Evolutionary conservation across 2,329 filamentous ascomycete species (phyloP).

Genomic region (Diatrype stigma): DNA sequence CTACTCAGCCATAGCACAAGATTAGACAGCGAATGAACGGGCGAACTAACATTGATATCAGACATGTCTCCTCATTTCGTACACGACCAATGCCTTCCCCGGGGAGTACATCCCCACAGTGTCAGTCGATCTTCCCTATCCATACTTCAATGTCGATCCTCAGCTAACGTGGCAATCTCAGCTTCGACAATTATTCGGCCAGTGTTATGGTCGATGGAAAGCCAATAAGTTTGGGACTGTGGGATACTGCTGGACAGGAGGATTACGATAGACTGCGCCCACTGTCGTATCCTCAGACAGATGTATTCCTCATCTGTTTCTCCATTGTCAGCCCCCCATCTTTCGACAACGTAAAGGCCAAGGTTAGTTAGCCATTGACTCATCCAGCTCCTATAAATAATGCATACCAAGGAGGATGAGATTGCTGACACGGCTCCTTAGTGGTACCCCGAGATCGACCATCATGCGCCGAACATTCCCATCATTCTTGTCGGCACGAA

Average conservation of each 20-base stretch:
- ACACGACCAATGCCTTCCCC: slow-evolving; percentile 99
- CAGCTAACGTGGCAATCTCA: slow-evolving; percentile 34
- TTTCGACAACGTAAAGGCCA: slow-evolving; percentile 98
- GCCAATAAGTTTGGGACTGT: slow-evolving; percentile 92
- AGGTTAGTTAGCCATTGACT: slow-evolving; percentile 61
- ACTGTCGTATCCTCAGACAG: slow-evolving; percentile 95
- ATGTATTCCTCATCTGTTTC: slow-evolving; percentile 98
- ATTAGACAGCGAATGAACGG: no score
- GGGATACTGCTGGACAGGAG: slow-evolving; percentile 98
- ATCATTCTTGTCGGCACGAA: slow-evolving; percentile 98
- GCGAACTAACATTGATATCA: slow-evolving; percentile 37
- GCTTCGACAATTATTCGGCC: slow-evolving; percentile 98
- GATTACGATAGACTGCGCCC: slow-evolving; percentile 95
- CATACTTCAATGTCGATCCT: slow-evolving; percentile 4
- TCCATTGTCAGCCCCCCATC: slow-evolving; percentile 96
- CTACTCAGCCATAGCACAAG: no score
- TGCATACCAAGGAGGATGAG: background rate
- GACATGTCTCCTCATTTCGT: slow-evolving; percentile 99
- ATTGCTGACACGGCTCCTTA: slow-evolving; percentile 32
- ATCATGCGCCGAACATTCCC: slow-evolving; percentile 90
- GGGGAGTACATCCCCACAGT: slow-evolving; percentile 99
- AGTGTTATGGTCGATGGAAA: slow-evolving; percentile 99
- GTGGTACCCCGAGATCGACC: slow-evolving; percentile 98
- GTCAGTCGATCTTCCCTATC: slow-evolving; percentile 46
- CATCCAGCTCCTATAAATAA: no score